phyloP scores from a whole-genome alignment of 352 stramenopile species.

The Pythium insidiosum region DNA sequence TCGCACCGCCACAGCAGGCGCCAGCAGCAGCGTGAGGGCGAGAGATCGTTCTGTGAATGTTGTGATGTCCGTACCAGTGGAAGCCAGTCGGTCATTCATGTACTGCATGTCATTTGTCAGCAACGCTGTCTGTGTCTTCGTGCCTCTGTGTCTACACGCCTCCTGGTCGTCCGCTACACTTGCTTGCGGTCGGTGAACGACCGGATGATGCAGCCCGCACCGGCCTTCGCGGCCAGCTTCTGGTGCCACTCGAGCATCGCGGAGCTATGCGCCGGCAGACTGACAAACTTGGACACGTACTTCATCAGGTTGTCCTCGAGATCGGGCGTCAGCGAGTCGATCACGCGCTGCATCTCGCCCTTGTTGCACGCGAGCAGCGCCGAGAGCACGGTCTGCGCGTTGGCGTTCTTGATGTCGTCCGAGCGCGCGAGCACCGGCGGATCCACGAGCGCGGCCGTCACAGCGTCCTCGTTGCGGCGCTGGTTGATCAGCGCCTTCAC shows the following conservation, averaged over 20 bases:
- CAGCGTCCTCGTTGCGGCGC: slow-evolving; percentile 77
- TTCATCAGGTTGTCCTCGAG: slow-evolving; percentile 85
- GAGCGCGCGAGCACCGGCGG: slow-evolving; percentile 55
- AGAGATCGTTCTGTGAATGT: too few species aligned
- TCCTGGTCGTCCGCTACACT: too few species aligned
- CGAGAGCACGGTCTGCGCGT: slow-evolving; percentile 71
- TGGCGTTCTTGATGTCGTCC: slow-evolving; percentile 60
- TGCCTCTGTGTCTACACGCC: too few species aligned
- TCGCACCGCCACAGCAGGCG: too few species aligned
- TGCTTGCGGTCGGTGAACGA: slow-evolving; percentile 84
- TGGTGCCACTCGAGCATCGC: slow-evolving; percentile 85
- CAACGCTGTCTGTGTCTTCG: too few species aligned
- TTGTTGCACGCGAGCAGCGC: slow-evolving; percentile 81
- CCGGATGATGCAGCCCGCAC: slow-evolving; percentile 82
- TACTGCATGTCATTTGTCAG: too few species aligned
- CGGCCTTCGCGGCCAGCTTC: slow-evolving; percentile 79
- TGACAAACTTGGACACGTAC: slow-evolving; percentile 82
- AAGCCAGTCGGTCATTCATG: too few species aligned
- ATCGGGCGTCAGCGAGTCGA: slow-evolving; percentile 62
- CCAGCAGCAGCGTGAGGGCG: too few species aligned
- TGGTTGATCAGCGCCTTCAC: slow-evolving; percentile 67
- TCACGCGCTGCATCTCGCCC: slow-evolving; percentile 75
- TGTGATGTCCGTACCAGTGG: too few species aligned
- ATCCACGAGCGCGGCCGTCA: slow-evolving; percentile 62
- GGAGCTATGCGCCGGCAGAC: slow-evolving; percentile 65